Conservation (phyloP, 192 early-diverging fungal genomes). For the Endogone sp. region DNA sequence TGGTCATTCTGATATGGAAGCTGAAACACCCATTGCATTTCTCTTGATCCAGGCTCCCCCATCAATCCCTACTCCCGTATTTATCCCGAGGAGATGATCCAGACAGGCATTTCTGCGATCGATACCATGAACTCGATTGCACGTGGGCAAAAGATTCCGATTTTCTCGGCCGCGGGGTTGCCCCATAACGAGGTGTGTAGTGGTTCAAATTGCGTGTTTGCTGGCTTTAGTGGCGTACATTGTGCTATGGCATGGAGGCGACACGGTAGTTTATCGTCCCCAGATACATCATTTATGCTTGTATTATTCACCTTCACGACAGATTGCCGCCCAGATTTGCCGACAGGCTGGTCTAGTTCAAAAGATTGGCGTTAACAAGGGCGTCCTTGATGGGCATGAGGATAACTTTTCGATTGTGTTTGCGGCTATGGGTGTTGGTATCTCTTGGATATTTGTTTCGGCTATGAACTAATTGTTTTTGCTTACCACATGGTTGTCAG, state of each 20-base stretch:
- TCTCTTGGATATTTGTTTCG: too few species aligned
- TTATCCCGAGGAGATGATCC: slow-evolving; percentile 99
- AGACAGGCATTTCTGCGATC: slow-evolving; percentile 98
- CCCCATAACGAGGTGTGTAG: slow-evolving; percentile 91
- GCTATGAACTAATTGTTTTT: too few species aligned
- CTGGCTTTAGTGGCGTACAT: too few species aligned
- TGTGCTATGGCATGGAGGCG: too few species aligned
- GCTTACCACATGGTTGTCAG: too few species aligned
- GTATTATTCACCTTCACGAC: background rate
- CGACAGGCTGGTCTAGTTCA: slow-evolving; percentile 97
- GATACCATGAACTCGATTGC: slow-evolving; percentile 99
- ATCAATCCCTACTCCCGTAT: slow-evolving; percentile 99
- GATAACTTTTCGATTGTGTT: slow-evolving; percentile 99
- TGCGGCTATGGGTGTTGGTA: slow-evolving; percentile 89
- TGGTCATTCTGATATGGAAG: background rate
- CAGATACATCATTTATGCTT: background rate
- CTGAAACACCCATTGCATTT: too few species aligned
- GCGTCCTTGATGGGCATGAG: slow-evolving; percentile 91
- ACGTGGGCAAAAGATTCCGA: slow-evolving; percentile 99
- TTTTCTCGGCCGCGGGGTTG: slow-evolving; percentile 97
- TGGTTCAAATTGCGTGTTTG: background rate
- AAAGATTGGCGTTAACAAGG: slow-evolving; percentile 80
- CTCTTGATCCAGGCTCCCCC: slow-evolving; percentile 63
- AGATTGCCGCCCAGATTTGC: slow-evolving; percentile 99
- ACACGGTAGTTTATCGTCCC: background rate